These are phyloP conservation scores for Euphorbia lathyris DNA, from an alignment of 345 rosid genomes.

Conservation along the genomic window DNA sequence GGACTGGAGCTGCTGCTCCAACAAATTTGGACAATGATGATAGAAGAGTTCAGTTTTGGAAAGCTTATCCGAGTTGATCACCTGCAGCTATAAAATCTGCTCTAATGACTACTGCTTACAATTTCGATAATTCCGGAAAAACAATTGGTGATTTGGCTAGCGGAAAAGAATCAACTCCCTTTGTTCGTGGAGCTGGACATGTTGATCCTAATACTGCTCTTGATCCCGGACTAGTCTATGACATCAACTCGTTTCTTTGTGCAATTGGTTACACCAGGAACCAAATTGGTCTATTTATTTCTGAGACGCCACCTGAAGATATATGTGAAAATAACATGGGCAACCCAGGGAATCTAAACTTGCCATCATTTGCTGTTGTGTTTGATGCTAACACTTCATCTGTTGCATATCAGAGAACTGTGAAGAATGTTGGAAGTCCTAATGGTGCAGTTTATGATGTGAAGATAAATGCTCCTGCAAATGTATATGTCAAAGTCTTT, in stretches of 20 bases:
- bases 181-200: conserved; percentile 76
- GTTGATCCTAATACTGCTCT: conserved; percentile 80
- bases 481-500: conserved; percentile 49
- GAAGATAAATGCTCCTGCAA: conserved; percentile 48
- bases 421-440: conserved; percentile 62
- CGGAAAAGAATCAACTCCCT: conserved; percentile 59
- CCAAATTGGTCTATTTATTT: conserved; percentile 53
- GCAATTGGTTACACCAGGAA: conserved; percentile 56
- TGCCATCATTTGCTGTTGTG: conserved; percentile 27
- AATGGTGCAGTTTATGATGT: conserved; percentile 56
- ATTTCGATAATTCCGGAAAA: conserved; percentile 56
- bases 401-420: conserved; percentile 52
- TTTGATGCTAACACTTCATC: conserved; percentile 32
- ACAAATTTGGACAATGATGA: conserved; percentile 29
- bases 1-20: conserved; percentile 23
- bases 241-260: conserved; percentile 70
- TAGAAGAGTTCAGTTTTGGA: conserved; percentile 29
- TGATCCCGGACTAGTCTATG: conserved; percentile 77
- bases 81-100: conserved; percentile 31
- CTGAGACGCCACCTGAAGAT: conserved; percentile 36
- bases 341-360: conserved; percentile 35
- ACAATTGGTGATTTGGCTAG: conserved; percentile 67
- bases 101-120: conserved; percentile 34
- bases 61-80: conserved; percentile 23
- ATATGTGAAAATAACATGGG: conserved; percentile 37